Evolutionary conservation across 768 basidiomycete species (phyloP).

Genomic region (Rhodosporidiobolus odoratus): DNA sequence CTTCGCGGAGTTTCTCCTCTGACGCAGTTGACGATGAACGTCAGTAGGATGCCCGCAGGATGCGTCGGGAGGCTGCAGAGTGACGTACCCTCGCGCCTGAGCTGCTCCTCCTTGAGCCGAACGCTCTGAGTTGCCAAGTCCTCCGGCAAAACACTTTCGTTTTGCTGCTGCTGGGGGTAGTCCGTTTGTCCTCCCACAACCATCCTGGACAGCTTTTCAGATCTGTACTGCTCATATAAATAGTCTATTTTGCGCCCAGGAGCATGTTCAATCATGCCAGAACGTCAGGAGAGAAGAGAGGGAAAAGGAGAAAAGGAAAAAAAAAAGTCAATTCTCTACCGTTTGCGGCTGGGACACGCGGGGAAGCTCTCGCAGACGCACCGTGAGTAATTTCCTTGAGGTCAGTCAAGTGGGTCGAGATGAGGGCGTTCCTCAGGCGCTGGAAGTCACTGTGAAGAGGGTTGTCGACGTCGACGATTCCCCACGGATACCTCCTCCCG

Average conservation of each 20-base stretch:
- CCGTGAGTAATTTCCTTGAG: constrained; percentile 58
- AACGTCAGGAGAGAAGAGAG: constrained; percentile 63
- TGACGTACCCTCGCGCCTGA: constrained; percentile 63
- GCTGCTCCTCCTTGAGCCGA: constrained; percentile 96
- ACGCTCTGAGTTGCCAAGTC: constrained; percentile 95
- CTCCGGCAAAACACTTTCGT: constrained; percentile 64
- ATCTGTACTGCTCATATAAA: constrained; percentile 76
- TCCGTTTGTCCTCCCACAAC: constrained; percentile 66
- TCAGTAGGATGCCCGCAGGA: too few species aligned
- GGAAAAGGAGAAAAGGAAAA: constrained; percentile 16
- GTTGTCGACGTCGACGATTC: constrained; percentile 96
- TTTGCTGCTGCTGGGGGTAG: constrained; percentile 34
- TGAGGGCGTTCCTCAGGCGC: constrained; percentile 78
- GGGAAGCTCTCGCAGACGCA: neutral
- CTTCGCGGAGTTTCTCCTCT: constrained; percentile 71
- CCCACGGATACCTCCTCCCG: constrained; percentile 96
- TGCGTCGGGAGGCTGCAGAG: neutral
- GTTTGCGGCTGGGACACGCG: neutral
- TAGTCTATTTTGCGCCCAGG: constrained; percentile 62
- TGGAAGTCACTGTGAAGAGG: constrained; percentile 99
- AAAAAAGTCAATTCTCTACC: neutral
- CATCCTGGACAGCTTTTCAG: constrained; percentile 88
- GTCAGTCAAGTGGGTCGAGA: constrained; percentile 91
- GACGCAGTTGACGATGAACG: neutral
- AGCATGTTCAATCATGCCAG: too few species aligned